Evolutionary conservation across 2,329 filamentous ascomycete genomes (phyloP), one percentile per base, ranked within the genome.

Genomic region (Drechslerella coelobrocha): DNA sequence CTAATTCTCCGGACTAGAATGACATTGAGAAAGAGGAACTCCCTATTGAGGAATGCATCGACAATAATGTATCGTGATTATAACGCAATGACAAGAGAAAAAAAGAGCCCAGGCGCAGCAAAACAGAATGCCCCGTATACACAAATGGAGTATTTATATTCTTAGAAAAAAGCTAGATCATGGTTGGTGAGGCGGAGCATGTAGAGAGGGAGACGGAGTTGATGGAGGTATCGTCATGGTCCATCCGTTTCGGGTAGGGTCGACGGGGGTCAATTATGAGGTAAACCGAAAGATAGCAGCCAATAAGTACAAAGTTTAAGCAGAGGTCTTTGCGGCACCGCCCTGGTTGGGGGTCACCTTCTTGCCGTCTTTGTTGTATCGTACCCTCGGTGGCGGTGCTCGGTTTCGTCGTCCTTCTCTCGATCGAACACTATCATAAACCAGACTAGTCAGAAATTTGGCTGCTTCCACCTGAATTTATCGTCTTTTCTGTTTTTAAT

Each of bases 351-450:
- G 92, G 82, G 88, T 89, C 81, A 99, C 88, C 90, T 99, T 99
- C 92, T 99, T 99, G 86, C 92, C 93, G 81, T 99, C 94, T 89
- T 97, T 97, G 90, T 99, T 99, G 91, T 96, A 99, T 80, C 94
- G 87, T 79, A 99, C 92, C 81, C 94, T 88, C 80, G 94, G 94
- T 78, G 94, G 94, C 79, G 94, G 95, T 79, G 93, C 93, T 83
- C 94, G 91, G 91, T 99, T 99, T 84, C 94, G 94, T 82, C 94
- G 93, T 79, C 95, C 94, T 81, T 90, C 92, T 78, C 90, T 88
- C 77, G 94, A 99, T 80, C 94, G 94, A 82, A 99, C 94, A 89
- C 94, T 97, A 79, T 77, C 23, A 29, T 24, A 34, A 39, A 12
- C 27, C 74, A 68, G 72, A 57, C 47, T 21, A 61, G 61, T 72